phyloP scores from a whole-genome alignment of 257 asterid species.

The Coffea eugenioides region DNA sequence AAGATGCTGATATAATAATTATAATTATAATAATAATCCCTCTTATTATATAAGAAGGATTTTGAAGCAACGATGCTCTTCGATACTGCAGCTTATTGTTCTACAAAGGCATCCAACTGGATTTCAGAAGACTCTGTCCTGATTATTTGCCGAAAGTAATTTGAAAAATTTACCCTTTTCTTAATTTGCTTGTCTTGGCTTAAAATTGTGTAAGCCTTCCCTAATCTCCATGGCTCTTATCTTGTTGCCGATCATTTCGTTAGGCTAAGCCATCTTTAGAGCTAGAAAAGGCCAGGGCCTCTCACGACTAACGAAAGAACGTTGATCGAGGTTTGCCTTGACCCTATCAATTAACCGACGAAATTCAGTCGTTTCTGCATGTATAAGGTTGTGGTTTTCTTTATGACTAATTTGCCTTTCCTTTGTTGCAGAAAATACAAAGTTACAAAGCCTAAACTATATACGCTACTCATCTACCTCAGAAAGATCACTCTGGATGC shows the following conservation, averaged over 20 bases:
- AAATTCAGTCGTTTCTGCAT: too few species aligned
- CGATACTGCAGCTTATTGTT: too few species aligned
- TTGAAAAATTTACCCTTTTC: too few species aligned
- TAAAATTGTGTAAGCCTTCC: background rate
- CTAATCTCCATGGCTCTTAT: background rate
- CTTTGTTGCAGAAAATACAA: conserved; percentile 63
- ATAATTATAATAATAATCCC: too few species aligned
- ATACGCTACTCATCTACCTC: conserved; percentile 86
- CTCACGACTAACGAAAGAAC: conserved; percentile 89
- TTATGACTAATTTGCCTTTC: background rate
- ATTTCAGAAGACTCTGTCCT: too few species aligned
- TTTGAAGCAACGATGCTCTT: too few species aligned
- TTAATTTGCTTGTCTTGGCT: background rate
- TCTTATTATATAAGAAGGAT: too few species aligned
- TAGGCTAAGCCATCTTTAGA: conserved; percentile 90
- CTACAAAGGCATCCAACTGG: too few species aligned
- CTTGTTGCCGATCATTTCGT: conserved; percentile 23
- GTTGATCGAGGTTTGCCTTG: conserved; percentile 79
- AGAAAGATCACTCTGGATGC: conserved; percentile 99
- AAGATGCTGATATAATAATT: too few species aligned
- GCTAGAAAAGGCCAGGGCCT: conserved; percentile 83
- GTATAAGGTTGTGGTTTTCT: background rate
- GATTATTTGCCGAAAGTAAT: too few species aligned
- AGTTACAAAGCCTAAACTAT: conserved; percentile 72
- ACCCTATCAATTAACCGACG: too few species aligned